Base-by-base conservation (phyloP, 2,329 filamentous ascomycete genomes). In the Alternaria infectoria region DNA sequence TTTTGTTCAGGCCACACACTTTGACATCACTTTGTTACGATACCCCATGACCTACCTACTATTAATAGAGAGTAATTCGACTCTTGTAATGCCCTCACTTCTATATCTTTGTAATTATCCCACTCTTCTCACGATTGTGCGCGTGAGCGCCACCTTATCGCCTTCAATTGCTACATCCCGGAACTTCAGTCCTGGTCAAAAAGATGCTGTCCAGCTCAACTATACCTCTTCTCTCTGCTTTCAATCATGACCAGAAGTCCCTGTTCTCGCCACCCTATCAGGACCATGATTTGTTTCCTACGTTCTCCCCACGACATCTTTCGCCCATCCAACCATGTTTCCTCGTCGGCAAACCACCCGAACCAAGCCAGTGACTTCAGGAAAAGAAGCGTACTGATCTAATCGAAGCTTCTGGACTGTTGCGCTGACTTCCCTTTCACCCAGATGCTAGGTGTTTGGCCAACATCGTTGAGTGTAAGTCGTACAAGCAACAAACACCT, bases 21-120 rank as follows among this genome's bases (percentile, higher is more conserved):
- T 26, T 28, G 13, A 58, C 46, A 45, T 19, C 30, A 58, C 46
- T 13, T 32, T 25, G 12, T 61, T 46, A 61, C 23, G 59, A 62
- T 51, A 58, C 54, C 28, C 47, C 23, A 62, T 44, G 54, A 51
- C 23, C 21, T 54, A 59, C 19, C 32, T 54, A 59, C 19, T 46
- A 52, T 30, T 54, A 47, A 47, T 62, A 62, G 47, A 57, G 49
- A 51, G 49, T 36, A 23, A 9, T 32, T 3, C 7, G 7, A 56
- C 40, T 56, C 17, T 55, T 51, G 28, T 51, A 51, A 21, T 19
- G 30, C 12, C 28, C 9, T 21, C 1, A 21, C 23, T 36, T 28
- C 7, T n/a, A 40, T 2, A 6, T 6, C 15, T 17, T 40, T 40
- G 15, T 40, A 40, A 40, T 40, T 40, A 40, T 40, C 7, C 8